Percentiles rank a stretch among this genome's conserved stretches.
phyloP scores from a whole-genome alignment of 306 rosid genomes.

The Prunus campanulata region DNA sequence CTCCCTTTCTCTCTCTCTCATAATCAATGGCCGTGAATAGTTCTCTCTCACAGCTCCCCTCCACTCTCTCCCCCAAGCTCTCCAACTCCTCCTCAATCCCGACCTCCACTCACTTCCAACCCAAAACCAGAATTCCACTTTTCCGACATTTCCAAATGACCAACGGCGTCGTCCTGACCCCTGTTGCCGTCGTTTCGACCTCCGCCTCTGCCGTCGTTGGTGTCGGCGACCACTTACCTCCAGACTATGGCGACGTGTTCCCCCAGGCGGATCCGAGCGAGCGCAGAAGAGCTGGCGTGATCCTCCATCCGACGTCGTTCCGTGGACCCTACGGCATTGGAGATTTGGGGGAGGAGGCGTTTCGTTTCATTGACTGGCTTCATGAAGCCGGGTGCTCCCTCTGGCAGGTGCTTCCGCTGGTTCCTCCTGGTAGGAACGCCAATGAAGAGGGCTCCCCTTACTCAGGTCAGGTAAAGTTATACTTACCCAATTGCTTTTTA shows the following conservation, averaged over 20 bases:
- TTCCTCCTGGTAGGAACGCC: conserved; percentile 89
- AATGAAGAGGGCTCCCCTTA: conserved; percentile 80
- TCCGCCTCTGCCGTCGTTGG: neutral
- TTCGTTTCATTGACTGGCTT: conserved; percentile 85
- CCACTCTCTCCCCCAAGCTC: conserved; percentile 20
- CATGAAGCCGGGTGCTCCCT: conserved; percentile 66
- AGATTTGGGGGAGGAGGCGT: conserved; percentile 79
- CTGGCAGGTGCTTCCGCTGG: conserved; percentile 99
- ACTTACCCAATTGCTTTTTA: neutral
- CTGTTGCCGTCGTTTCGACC: neutral
- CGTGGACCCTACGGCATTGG: conserved; percentile 84
- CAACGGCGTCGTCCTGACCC: conserved; percentile 4
- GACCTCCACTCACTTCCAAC: conserved; percentile 1
- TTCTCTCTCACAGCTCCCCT: conserved; percentile 11
- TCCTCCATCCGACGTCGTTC: conserved; percentile 92
- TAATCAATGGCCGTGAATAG: conserved; percentile 15
- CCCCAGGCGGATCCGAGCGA: conserved; percentile 38
- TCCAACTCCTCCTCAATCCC: neutral
- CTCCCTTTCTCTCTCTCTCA: neutral
- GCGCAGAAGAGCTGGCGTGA: conserved; percentile 81
- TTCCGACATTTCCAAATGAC: neutral
- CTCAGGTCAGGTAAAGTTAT: conserved; percentile 48
- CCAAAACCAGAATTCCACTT: conserved; percentile 6
- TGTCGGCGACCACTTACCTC: conserved; percentile 57
- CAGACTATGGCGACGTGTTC: conserved; percentile 55